Conservation (phyloP, 352 stramenopile species). For the Globisporangium heterothallicum region DNA sequence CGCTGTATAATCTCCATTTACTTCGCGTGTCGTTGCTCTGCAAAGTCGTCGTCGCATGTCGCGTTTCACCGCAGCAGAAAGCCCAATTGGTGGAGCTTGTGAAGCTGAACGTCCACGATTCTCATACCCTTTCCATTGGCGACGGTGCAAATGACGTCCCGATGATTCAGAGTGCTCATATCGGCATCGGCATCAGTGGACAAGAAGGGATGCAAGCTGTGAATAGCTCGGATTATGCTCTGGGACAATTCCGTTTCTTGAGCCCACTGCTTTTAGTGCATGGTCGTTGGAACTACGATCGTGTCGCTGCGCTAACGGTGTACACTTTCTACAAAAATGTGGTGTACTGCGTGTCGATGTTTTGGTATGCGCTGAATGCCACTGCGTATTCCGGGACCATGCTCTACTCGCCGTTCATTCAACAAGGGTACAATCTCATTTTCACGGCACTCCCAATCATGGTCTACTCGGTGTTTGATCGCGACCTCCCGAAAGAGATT, state of each 20-base stretch:
- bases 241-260: conserved; percentile 82
- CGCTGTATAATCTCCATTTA: conserved; percentile 73
- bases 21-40: conserved; percentile 85
- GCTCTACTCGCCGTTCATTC: conserved; percentile 81
- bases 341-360: conserved; percentile 88
- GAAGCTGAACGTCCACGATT: conserved; percentile 75
- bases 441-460: conserved; percentile 93
- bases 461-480: conserved; percentile 76
- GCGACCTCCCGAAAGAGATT: conserved; percentile 63
- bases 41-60: conserved; percentile 96
- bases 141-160: conserved; percentile 89
- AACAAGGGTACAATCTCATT: conserved; percentile 94
- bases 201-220: conserved; percentile 97
- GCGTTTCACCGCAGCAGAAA: conserved; percentile 98
- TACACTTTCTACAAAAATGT: conserved; percentile 93
- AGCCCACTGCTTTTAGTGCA: conserved; percentile 71
- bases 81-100: conserved; percentile 96
- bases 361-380: conserved; percentile 81
- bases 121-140: conserved; percentile 87
- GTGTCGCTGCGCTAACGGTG: conserved; percentile 82
- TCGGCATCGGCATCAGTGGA: conserved; percentile 93
- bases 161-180: conserved; percentile 89
- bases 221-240: conserved; percentile 82
- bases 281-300: conserved; percentile 85
- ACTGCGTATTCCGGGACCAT: conserved; percentile 91